Evolutionary conservation across 148 eudicot genomes (phyloP), one percentile per base, ranked within the genome.

Genomic region (Suaeda aralocaspica): DNA sequence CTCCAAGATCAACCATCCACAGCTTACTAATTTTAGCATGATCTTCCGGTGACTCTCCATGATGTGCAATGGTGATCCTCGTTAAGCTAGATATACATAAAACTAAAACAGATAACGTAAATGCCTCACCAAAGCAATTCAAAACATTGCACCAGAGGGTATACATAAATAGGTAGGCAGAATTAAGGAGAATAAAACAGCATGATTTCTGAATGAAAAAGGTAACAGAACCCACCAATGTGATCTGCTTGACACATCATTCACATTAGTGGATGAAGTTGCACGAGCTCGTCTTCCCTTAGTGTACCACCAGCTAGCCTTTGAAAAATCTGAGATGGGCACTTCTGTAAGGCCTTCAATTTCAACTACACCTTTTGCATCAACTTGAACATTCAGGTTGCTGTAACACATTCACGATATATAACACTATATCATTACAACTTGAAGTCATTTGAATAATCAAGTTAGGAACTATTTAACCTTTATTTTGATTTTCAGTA

Each of bases 1-100:
- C 93, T 64, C 93, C 93, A 69, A 88, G 93, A 84, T 88, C 93
- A 77, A 88, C 90, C 93, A 88, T 88, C 93, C 93, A 88, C 73
- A 88, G 53, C 76, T 86, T 88, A 82, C 88, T 86, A 24, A 70
- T 77, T 82, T 73, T 82, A 34, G 77, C 28, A 71, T 72, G 79
- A 48, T 83, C 79, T 72, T 81, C 82, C 30, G 61, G 55, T 67
- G 76, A 69, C 79, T 80, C 88, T 62, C 81, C 88, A 33, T 69
- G 78, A 56, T 82, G 86, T 61, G 73, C 74, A 68, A 88, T 88
- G 74, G 83, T 84, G 82, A 88, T 86, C 87, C 93, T 84, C 57
- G 78, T 82, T 70, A 88, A 86, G 84, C 93, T 88, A 82, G 56
- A 86, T 41, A 70, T 52, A 74, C 45, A 77, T 60, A 82, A 79